Evolutionary conservation across 108 stramenopile genomes (phyloP), one percentile per base, ranked within the genome.

Genomic region (Cylindrotheca fusiformis): DNA sequence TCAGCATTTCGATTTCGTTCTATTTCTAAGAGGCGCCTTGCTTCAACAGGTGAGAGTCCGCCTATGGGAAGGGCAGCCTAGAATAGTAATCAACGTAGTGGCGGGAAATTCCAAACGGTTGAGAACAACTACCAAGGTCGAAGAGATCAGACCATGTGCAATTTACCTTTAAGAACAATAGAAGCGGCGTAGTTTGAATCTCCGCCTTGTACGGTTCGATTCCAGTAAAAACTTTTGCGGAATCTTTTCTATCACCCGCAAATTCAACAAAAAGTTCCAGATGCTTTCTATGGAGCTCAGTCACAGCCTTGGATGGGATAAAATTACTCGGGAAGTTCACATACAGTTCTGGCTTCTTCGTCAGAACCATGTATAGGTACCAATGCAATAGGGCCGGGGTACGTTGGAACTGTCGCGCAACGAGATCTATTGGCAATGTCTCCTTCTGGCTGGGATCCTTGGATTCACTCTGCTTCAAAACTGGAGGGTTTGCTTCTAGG

Each of bases 241-340:
- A 82, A 47, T 78, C 73, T 45, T 57, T 71, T 5, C 21, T 54
- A 19, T 70, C 63, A 18, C 68, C 70, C 4, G 81, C 83, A 52
- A 69, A 93, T 18, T 84, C 76, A 3, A 93, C 53, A 52, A 81
- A 75, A 2, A 93, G 75, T 32, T 81, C 75, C 64, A 90, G 77
- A 66, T 88, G 86, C 22, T 55, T 62, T 27, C 85, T 75, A 64
- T 93, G 88, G 6, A 93, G 76, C 21, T 83, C 74, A 6, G 76
- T 86, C 10, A 93, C 74, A 6, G 69, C 67, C 24, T 58, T 47
- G 0, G 88, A 85, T 49, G 88, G 88, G 26, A 82, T 80, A 5
- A 83, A 62, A 21, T 85, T 93, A 27, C 71, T 87, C 8, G 91
- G 84, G 57, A 93, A 93, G 19, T 79, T 83, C 49, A 93, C 83